Percentiles rank a stretch among this genome's conserved stretches.
Conservation (phyloP, 108 stramenopile species). For the Epipyxis sp. region DNA sequence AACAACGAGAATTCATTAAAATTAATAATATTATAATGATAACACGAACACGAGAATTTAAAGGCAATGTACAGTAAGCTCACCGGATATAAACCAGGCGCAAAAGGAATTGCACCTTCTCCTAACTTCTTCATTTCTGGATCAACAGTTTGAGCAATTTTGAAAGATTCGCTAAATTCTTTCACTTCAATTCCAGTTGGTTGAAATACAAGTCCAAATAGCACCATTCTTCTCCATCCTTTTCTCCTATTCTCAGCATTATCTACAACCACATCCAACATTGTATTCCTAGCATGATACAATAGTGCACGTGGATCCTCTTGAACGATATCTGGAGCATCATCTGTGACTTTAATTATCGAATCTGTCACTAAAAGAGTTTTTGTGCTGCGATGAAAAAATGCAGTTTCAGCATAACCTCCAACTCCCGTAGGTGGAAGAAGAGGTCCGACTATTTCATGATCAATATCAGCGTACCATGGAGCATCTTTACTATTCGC, state of each 20-base stretch:
- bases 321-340: slow-evolving; percentile 68
- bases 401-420: slow-evolving; percentile 85
- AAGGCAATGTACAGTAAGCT: too few species aligned
- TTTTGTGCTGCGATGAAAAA: slow-evolving; percentile 73
- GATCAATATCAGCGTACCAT: slow-evolving; percentile 71
- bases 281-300: slow-evolving; percentile 81
- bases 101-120: background rate
- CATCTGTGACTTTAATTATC: slow-evolving; percentile 70
- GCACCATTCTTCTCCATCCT: slow-evolving; percentile 79
- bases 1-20: too few species aligned
- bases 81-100: background rate
- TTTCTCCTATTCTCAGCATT: slow-evolving; percentile 66
- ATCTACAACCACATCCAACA: slow-evolving; percentile 70
- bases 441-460: slow-evolving; percentile 72
- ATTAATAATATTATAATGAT: too few species aligned
- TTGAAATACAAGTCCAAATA: slow-evolving; percentile 84
- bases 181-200: slow-evolving; percentile 69
- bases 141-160: slow-evolving; percentile 30
- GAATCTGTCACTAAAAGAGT: slow-evolving; percentile 84
- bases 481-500: slow-evolving; percentile 41
- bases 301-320: slow-evolving; percentile 75
- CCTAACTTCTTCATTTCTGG: background rate
- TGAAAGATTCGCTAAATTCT: slow-evolving; percentile 41
- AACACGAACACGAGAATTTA: too few species aligned
- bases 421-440: slow-evolving; percentile 76